Evolutionary conservation across 2,329 filamentous ascomycete genomes (phyloP), one percentile per base, ranked within the genome.

Genomic region (Neobulgaria alba): DNA sequence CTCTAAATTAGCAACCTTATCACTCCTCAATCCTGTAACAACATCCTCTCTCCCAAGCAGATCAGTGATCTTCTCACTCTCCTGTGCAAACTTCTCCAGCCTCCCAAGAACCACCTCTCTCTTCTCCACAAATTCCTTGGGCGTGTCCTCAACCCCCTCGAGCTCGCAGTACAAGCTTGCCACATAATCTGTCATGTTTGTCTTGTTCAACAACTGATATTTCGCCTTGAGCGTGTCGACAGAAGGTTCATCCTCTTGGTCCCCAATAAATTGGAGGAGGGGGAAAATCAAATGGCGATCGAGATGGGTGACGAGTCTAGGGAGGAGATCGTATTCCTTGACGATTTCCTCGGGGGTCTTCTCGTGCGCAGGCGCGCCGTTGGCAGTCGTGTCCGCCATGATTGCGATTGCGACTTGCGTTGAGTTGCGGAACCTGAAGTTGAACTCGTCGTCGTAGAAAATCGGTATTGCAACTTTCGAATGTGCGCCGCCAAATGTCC

Each of bases 101-200:
- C 83, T 78, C 61, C 81, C 73, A 57, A 96, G 69, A 47, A 96
- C 89, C 61, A 89, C 82, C 63, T 95, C 84, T 60, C 87, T 77
- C 79, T 92, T 93, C 64, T 84, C 80, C 56, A 79, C 77, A 65
- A 89, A 96, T 66, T 95, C 88, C 49, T 82, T 75, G 37, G 92
- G 89, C 40, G 84, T 70, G 48, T 85, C 75, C 46, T 83, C 73
- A 50, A 87, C 77, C 56, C 81, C 75, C 69, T 96, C 79, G 53
- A 98, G 78, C 60, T 95, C 85, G 63, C 85, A 84, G 73, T 94
- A 87, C 53, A 98, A 71, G 59, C 82, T 85, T 60, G 89, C 89
- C 40, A 96, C 86, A 63, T 94, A 98, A 67, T 98, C 92, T 58
- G 84, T 92, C 92, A 98, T 98, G 73, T 96, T 95, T 59, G 92